Evolutionary conservation across 2,329 filamentous ascomycete species (phyloP), one percentile per base, ranked within the genome.

Genomic region (Aspergillus caelatus): DNA sequence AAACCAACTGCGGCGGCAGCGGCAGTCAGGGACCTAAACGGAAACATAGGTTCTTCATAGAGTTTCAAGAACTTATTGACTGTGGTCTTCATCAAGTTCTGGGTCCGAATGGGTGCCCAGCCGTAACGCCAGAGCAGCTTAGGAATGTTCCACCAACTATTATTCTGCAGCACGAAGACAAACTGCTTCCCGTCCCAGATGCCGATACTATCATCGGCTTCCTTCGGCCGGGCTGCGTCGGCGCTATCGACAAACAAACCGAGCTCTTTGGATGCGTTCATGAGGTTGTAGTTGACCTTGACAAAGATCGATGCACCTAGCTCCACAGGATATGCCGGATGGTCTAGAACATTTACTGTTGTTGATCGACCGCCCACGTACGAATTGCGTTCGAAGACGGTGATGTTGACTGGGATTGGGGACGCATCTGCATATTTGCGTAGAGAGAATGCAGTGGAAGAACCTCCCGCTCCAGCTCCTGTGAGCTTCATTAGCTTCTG

Each of bases 281-380:
- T 87, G 45, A 99, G 85, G 71, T 96, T 97, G 45, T 88, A 82
- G 74, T 98, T 99, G 50, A 91, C 86, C 56, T 90, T 77, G 52
- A 98, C 92, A 74, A 98, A 99, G 70, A 98, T 97, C 65, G 91
- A 94, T 12, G 91, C 95, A 19, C 95, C 95, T 1, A 98, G 83
- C 77, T 99, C 95, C 41, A 97, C 86, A 1, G 91, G 90, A 45
- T 89, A 81, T 0, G 80, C 67, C 1, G 88, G 82, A 70, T 94
- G 84, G 67, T 87, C 85, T 74, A 91, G 94, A 2, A 88, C 89
- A 71, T 93, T 83, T 21, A 97, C 90, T 0, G 94, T 98, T 34
- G 94, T 91, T 9, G 91, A 91, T 30, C 95, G 91, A 10, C 95
- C 95, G 34, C 95, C 95, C 50, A 98, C 84, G 69, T 89, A 92